Base-by-base conservation (phyloP, 2,329 filamentous ascomycete genomes). In the Paraphaeosphaeria sporulosa region DNA sequence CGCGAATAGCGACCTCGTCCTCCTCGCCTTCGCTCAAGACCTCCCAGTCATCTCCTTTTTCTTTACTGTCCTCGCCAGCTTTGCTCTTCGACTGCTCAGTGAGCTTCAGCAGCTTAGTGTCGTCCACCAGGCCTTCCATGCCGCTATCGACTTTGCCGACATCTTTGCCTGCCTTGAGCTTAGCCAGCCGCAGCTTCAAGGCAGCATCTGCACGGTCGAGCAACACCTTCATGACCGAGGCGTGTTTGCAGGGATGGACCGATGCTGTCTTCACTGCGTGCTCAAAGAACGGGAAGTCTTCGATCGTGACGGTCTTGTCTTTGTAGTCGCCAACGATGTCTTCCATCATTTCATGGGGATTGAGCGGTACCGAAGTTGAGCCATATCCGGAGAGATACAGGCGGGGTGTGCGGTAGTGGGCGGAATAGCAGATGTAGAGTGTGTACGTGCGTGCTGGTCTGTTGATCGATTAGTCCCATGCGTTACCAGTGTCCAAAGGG, bases 231-330 rank as follows among this genome's bases (percentile, higher is more conserved):
- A 99, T 99, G 69, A 99, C 95, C 30, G 91, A 91, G 10, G 95
- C 95, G 76, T 99, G 95, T 77, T 95, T 96, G 86, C 95, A 99
- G 3, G 95, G 95, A 75, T 99, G 95, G 15, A 99, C 92, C 34
- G 91, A 95, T 36, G 94, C 95, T 87, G 97, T 99, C 83, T 97
- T 97, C 76, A 97, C 88, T 70, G 89, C 90, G 73, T 92, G 90
- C 66, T 92, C 91, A 76, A 96, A 95, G 83, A 96, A 97, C 49
- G 93, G 93, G 76, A 99, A 99, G 79, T 97, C 93, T 77, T 99
- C 95, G 60, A 98, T 88, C 1, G 95, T 99, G 62, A 99, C 95
- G 0, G 95, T 99, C 84, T 99, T 99, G 82, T 97, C 93, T 76
- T 96, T 96, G 84, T 97, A 97, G 82, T 97, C 93, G 63, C 94